phyloP scores from a whole-genome alignment of 2,329 filamentous ascomycete species.

The Arthrobotrys iridis region DNA sequence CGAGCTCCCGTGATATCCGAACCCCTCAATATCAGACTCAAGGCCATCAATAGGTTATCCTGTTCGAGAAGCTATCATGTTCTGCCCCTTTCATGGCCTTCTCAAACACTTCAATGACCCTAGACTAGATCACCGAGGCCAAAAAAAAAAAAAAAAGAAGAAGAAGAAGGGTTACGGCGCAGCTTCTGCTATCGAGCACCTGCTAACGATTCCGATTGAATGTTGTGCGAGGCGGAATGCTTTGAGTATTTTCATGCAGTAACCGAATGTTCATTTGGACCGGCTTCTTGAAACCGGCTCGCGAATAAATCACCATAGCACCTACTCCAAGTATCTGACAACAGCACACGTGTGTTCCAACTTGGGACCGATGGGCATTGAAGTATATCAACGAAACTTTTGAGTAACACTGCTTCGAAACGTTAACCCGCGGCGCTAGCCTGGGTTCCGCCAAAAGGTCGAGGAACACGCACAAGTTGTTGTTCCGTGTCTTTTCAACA shows the following conservation, averaged over 20 bases:
- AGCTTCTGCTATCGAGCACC: too few relatives aligned
- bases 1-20: constrained; percentile 21
- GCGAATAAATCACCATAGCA: background rate
- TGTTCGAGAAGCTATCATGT: background rate
- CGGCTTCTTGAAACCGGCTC: constrained; percentile 15
- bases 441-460: background rate
- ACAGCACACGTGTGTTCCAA: constrained; percentile 8
- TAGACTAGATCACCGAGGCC: background rate
- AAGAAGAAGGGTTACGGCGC: too few relatives aligned
- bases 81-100: background rate
- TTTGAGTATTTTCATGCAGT: background rate
- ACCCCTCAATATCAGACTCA: constrained; percentile 5
- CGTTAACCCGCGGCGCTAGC: constrained; percentile 7
- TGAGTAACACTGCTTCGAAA: constrained; percentile 23
- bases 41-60: too few relatives aligned
- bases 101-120: constrained; percentile 15
- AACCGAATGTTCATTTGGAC: background rate
- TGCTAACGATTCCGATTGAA: background rate
- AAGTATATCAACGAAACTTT: background rate
- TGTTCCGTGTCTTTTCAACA: constrained; percentile 15
- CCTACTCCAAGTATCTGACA: constrained; percentile 12
- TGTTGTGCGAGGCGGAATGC: background rate
- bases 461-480: constrained; percentile 2
- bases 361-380: background rate
- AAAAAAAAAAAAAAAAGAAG: too few relatives aligned